Conservation (phyloP, 495 filamentous ascomycete genomes). For the Hapsidospora chrysogenum region DNA sequence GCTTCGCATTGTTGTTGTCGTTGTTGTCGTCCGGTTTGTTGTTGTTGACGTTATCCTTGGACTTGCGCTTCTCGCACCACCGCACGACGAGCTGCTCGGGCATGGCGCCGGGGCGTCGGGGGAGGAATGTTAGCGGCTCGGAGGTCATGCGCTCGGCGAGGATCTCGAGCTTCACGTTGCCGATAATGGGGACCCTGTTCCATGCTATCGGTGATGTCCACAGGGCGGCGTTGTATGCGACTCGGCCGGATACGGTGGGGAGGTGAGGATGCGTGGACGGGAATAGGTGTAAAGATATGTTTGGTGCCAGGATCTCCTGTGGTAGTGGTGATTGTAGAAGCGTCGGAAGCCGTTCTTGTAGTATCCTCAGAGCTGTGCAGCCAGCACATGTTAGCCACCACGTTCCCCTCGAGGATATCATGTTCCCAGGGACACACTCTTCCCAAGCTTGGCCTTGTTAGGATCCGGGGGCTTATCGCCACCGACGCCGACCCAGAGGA, state of each 20-base stretch:
- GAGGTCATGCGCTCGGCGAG: conserved; percentile 75
- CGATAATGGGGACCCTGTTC: conserved; percentile 78
- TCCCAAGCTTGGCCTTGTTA: conserved; percentile 76
- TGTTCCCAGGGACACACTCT: conserved; percentile 37
- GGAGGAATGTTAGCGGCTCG: conserved; percentile 12
- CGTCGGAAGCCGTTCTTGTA: conserved; percentile 75
- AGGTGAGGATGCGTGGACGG: conserved; percentile 93
- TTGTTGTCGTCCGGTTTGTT: too few relatives aligned
- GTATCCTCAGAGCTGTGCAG: conserved; percentile 54
- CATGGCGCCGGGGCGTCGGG: conserved; percentile 20
- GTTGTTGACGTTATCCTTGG: conserved; percentile 9
- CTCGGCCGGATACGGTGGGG: conserved; percentile 73
- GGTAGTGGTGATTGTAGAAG: conserved; percentile 74
- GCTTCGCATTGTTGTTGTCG: background rate
- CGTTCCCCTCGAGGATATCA: too few relatives aligned
- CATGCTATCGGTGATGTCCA: conserved; percentile 94
- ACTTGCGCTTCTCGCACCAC: conserved; percentile 48
- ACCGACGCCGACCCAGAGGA: conserved; percentile 3
- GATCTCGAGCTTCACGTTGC: conserved; percentile 76
- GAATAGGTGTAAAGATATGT: conserved; percentile 88
- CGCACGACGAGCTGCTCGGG: conserved; percentile 73
- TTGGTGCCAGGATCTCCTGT: conserved; percentile 70
- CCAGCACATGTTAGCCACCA: background rate
- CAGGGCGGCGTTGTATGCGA: conserved; percentile 80
- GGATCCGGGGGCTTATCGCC: conserved; percentile 33